phyloP scores from a whole-genome alignment of 371 early-diverging fungal species.

The Zychaea mexicana region DNA sequence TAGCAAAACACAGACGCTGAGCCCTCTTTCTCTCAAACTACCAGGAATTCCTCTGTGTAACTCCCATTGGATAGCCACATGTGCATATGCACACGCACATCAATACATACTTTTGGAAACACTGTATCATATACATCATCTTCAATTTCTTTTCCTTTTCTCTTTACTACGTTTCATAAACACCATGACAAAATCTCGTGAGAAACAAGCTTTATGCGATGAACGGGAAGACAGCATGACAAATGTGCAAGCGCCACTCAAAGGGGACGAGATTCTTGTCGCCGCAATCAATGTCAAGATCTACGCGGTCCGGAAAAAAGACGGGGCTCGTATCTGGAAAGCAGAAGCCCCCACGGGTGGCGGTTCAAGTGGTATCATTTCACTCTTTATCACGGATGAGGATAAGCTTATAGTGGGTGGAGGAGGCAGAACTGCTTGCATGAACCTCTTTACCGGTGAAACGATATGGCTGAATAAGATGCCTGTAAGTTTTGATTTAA shows the following conservation, averaged over 20 bases:
- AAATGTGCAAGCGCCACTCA: not conserved
- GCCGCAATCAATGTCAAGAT: slow-evolving; percentile 32
- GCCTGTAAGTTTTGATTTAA: slow-evolving; percentile 16
- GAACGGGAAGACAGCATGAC: not conserved
- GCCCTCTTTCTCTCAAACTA: too few species aligned
- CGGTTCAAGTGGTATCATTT: slow-evolving; percentile 15
- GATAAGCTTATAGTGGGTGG: slow-evolving; percentile 22
- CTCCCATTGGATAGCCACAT: too few species aligned
- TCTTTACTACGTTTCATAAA: too few species aligned
- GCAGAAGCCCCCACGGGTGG: slow-evolving; percentile 19
- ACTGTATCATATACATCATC: not conserved
- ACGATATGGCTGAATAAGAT: slow-evolving; percentile 32
- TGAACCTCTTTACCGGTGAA: slow-evolving; percentile 22
- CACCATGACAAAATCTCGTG: not conserved
- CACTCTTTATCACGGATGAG: slow-evolving; percentile 26
- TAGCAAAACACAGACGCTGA: too few species aligned
- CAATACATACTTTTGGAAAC: not conserved
- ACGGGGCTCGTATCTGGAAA: slow-evolving; percentile 30
- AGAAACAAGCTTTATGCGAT: not conserved
- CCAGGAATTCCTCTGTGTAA: too few species aligned
- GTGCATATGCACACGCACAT: not conserved
- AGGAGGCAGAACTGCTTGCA: slow-evolving; percentile 20
- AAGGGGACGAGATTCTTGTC: slow-evolving; percentile 20
- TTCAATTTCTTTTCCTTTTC: too few species aligned
- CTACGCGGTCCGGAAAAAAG: slow-evolving; percentile 28